Evolutionary conservation across 495 filamentous ascomycete genomes (phyloP).

Genomic region (Thermochaetoides thermophila): DNA sequence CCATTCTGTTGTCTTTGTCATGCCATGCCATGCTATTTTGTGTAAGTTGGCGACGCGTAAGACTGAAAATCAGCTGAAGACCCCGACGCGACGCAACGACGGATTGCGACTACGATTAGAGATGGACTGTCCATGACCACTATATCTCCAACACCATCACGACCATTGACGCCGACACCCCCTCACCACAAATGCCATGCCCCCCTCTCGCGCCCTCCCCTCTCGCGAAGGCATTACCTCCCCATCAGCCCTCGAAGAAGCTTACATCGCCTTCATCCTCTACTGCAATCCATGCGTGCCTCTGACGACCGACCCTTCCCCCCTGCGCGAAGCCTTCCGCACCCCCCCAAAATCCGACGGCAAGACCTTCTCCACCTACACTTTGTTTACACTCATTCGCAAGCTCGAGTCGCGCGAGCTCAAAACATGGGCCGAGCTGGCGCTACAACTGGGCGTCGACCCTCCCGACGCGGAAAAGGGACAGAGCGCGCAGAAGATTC

Average conservation of each 20-base stretch:
- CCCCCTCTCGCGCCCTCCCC: conserved; percentile 10
- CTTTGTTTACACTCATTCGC: conserved; percentile 68
- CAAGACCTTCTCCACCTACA: conserved; percentile 75
- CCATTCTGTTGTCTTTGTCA: too few relatives aligned
- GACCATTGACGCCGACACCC: neutral
- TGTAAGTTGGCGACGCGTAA: too few relatives aligned
- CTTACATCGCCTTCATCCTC: conserved; percentile 78
- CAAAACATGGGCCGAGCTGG: conserved; percentile 91
- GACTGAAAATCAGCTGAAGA: too few relatives aligned
- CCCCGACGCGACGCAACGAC: too few relatives aligned
- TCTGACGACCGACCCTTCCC: conserved; percentile 51
- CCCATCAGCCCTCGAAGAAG: conserved; percentile 46
- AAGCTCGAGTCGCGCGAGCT: conserved; percentile 76
- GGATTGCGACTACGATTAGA: too few relatives aligned
- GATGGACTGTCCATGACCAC: conserved; percentile 3
- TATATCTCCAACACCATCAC: neutral
- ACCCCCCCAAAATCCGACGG: conserved; percentile 82
- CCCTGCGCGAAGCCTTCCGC: conserved; percentile 68
- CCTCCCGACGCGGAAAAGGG: conserved; percentile 71
- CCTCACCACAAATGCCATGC: conserved; percentile 6
- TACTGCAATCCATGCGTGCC: conserved; percentile 79
- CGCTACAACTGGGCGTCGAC: conserved; percentile 79
- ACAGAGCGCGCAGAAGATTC: conserved; percentile 91
- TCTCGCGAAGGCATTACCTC: conserved; percentile 4
- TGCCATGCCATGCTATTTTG: too few relatives aligned